phyloP scores from a whole-genome alignment of 1,284 basidiomycete genomes.

The Tilletia setariae region DNA sequence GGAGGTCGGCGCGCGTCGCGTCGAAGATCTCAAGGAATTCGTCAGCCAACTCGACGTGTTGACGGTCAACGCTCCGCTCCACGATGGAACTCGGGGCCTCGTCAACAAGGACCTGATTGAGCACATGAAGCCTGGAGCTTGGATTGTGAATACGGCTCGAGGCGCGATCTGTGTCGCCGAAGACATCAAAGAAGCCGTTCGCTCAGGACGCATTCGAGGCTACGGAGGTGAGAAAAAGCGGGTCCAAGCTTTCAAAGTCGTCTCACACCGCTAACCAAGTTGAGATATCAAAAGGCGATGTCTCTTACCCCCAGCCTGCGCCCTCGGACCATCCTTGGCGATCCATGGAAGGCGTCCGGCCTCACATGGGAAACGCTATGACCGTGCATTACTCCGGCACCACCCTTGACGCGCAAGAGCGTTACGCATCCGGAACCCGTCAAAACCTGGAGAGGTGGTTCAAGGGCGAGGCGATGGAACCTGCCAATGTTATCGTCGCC shows the following conservation, averaged over 20 bases:
- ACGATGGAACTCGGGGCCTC: constrained; percentile 72
- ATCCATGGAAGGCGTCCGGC: constrained; percentile 65
- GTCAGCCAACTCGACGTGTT: constrained; percentile 75
- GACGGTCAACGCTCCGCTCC: constrained; percentile 85
- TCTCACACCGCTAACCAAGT: no score
- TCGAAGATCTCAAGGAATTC: constrained; percentile 80
- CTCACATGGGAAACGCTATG: constrained; percentile 64
- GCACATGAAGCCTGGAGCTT: constrained; percentile 82
- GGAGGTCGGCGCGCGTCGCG: constrained; percentile 70
- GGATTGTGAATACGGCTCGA: constrained; percentile 89
- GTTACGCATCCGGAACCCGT: constrained; percentile 78
- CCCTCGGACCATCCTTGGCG: constrained; percentile 83
- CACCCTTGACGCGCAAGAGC: constrained; percentile 82
- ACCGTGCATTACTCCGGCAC: constrained; percentile 58
- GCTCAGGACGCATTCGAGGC: constrained; percentile 68
- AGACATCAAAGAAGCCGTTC: constrained; percentile 73
- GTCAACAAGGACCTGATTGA: constrained; percentile 73
- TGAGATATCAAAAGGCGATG: constrained; percentile 55
- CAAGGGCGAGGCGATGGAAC: constrained; percentile 66
- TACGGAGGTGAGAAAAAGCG: constrained; percentile 62
- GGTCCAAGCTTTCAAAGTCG: constrained; percentile 58
- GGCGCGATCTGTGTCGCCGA: constrained; percentile 86
- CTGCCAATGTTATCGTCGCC: constrained; percentile 71
- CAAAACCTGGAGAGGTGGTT: constrained; percentile 79
- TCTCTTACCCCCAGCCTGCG: constrained; percentile 51